These are phyloP conservation scores for Mortierella sp. DNA, from an alignment of 371 early-diverging fungal genomes.

Conservation along the genomic window DNA sequence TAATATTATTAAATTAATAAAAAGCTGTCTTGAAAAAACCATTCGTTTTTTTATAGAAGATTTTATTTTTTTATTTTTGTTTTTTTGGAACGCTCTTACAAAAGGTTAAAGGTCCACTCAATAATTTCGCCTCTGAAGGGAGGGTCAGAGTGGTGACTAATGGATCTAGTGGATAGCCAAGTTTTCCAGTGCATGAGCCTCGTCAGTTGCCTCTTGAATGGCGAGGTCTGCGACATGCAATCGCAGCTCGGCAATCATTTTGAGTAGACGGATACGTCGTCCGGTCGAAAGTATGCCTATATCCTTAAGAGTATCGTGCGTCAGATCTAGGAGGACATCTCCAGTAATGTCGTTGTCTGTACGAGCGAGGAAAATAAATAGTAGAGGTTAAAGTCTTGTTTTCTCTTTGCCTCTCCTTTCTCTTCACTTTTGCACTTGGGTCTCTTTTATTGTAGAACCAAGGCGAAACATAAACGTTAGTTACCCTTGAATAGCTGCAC, in stretches of 20 bases:
- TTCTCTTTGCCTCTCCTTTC: no score
- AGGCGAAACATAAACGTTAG: no score
- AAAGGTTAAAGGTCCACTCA: no score
- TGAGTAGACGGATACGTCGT: constrained; percentile 45
- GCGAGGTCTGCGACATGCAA: constrained; percentile 40
- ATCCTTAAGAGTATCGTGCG: constrained; percentile 56
- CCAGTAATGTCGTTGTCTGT: constrained; percentile 56
- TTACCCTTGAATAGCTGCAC: constrained; percentile 46
- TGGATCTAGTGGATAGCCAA: constrained; percentile 21
- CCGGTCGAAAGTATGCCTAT: constrained; percentile 52
- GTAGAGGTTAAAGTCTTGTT: neutral
- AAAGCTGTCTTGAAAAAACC: constrained; percentile 1
- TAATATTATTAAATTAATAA: no score
- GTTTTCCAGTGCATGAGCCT: constrained; percentile 10
- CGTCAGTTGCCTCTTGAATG: constrained; percentile 42
- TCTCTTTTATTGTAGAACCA: neutral
- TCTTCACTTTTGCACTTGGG: neutral
- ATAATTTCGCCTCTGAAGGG: no score
- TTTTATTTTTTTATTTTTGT: no score
- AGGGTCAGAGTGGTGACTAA: no score
- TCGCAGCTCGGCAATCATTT: constrained; percentile 49
- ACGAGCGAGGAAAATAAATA: neutral
- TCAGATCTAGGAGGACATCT: constrained; percentile 54
- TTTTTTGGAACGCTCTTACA: no score
- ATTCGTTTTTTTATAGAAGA: no score